phyloP scores from a whole-genome alignment of 768 basidiomycete genomes.

The Pisolithus microcarpus region DNA sequence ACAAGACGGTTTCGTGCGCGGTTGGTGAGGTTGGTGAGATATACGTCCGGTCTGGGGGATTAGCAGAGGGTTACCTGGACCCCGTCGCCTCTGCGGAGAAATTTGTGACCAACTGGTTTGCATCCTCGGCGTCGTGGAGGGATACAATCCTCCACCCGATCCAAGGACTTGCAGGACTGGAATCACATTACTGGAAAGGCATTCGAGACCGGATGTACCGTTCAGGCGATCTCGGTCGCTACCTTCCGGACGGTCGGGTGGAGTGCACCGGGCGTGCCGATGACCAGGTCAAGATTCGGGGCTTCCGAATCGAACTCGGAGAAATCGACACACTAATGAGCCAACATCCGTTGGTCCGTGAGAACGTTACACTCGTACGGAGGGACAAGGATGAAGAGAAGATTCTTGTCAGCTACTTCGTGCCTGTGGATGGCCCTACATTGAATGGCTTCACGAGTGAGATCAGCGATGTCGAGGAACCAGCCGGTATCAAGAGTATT shows the following conservation, averaged over 20 bases:
- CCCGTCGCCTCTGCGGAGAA: slow-evolving; percentile 77
- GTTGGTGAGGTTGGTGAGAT: slow-evolving; percentile 98
- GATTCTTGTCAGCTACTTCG: slow-evolving; percentile 95
- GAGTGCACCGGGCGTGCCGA: slow-evolving; percentile 97
- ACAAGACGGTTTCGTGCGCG: slow-evolving; percentile 79
- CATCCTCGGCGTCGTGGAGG: slow-evolving; percentile 38
- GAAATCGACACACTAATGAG: slow-evolving; percentile 97
- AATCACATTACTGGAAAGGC: slow-evolving; percentile 85
- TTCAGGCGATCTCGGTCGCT: slow-evolving; percentile 93
- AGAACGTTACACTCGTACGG: slow-evolving; percentile 95
- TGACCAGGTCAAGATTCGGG: slow-evolving; percentile 98
- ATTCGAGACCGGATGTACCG: slow-evolving; percentile 97
- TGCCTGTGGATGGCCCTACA: slow-evolving; percentile 66
- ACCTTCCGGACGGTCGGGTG: slow-evolving; percentile 84
- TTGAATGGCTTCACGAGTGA: slow-evolving; percentile 70
- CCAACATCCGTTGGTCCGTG: slow-evolving; percentile 88
- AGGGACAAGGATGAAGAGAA: slow-evolving; percentile 99
- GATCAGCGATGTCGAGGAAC: slow-evolving; percentile 39
- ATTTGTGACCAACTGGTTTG: slow-evolving; percentile 94
- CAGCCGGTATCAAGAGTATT: slow-evolving; percentile 66
- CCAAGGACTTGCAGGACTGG: slow-evolving; percentile 52
- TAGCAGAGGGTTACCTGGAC: slow-evolving; percentile 94
- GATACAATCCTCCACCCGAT: slow-evolving; percentile 70
- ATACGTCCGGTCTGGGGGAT: slow-evolving; percentile 94
- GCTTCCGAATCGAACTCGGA: slow-evolving; percentile 96